Evolutionary conservation across 2,329 filamentous ascomycete genomes (phyloP), one percentile per base, ranked within the genome.

Genomic region (Colletotrichum falcatum): DNA sequence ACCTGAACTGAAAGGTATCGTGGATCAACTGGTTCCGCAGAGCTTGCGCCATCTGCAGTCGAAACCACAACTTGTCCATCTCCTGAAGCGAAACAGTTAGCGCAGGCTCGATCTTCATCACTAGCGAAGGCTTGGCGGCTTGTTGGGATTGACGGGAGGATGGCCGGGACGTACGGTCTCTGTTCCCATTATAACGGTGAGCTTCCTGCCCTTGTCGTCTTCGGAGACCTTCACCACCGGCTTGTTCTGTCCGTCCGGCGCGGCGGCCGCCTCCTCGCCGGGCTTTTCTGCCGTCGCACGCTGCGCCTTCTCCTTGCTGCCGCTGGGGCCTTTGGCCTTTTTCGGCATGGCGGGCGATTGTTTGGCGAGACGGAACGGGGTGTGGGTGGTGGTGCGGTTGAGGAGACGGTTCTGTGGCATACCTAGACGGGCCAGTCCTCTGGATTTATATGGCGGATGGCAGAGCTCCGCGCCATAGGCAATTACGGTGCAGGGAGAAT

Each of bases 161-260:
- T 3, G 26, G 2, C 2, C 1, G 9, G 14, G 20, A 20, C n/a
- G n/a, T 35, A 61, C 58, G 20, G 58, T 7, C 8, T 61, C 58
- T 35, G 20, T 30, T 5, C 58, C 58, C 28, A 61, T 49, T 30
- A 49, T 26, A 28, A 61, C 58, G 1, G 58, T 61, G 12, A 61
- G 28, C 30, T 49, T 61, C 6, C 44, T 49, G 28, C 58, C 58
- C 20, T 61, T 37, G 8, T 49, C 59, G n/a, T 61, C 59, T 20
- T 23, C 44, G 8, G 9, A 28, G n/a, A 28, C 59, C 30, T 51
- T 44, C 11, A 35, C 18, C 7, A 12, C 28, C 18, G 30, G 33
- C n/a, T 14, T 37, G 30, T 33, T 14, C 14, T 35, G n/a, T 2
- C 14, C 11, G 1, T 9, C 14, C 59, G 5, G 12, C n/a, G 14